A percentile compares a stretch with the other conserved stretches of the same genome.
phyloP scores from a whole-genome alignment of 257 asterid genomes.

The Ligustrum vulgare region DNA sequence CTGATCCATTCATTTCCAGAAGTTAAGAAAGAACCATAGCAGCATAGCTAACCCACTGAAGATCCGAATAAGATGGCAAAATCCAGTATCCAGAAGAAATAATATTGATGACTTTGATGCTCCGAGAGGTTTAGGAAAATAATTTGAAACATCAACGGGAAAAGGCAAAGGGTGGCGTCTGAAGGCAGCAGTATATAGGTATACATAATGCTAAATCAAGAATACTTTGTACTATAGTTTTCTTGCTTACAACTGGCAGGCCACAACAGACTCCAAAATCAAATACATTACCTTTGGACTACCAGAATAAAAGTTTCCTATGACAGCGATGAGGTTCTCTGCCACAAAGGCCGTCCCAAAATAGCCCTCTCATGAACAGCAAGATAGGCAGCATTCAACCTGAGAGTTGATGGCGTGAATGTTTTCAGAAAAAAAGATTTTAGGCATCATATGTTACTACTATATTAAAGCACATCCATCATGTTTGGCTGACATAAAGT shows the following conservation, averaged over 20 bases:
- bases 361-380: slow-evolving; percentile 77
- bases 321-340: slow-evolving; percentile 56
- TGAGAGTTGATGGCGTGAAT: slow-evolving; percentile 11
- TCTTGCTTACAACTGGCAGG: background rate
- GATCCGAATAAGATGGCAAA: background rate
- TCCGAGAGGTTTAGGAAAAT: background rate
- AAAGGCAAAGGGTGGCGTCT: background rate
- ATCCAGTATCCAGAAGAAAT: background rate
- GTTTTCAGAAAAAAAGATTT: slow-evolving; percentile 2
- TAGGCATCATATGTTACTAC: background rate
- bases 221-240: background rate
- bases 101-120: background rate
- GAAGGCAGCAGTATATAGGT: background rate
- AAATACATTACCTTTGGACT: slow-evolving; percentile 16
- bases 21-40: too few relatives aligned
- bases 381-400: slow-evolving; percentile 85
- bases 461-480: background rate
- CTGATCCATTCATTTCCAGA: background rate
- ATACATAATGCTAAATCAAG: background rate
- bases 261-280: slow-evolving; percentile 8
- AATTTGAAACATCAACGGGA: background rate
- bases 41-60: background rate
- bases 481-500: background rate
- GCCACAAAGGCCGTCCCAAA: slow-evolving; percentile 91
- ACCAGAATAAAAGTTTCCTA: slow-evolving; percentile 25